A percentile compares a stretch with the other conserved stretches of the same genome.
Conservation (phyloP, 2,329 filamentous ascomycete species). For the Metarhizium rileyi region DNA sequence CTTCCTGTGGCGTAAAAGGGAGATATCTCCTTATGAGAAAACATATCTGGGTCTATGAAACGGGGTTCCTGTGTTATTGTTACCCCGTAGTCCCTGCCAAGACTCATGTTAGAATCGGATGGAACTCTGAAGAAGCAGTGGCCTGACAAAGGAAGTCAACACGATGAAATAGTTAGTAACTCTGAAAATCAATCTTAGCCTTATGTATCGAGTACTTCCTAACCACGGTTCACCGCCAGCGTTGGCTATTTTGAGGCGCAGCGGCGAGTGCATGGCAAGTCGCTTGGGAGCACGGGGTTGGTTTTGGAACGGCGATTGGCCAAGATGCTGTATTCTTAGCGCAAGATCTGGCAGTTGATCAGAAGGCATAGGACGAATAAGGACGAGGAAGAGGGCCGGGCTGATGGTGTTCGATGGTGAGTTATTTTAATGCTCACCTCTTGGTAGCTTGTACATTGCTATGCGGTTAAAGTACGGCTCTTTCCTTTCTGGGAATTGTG, state of each 20-base stretch:
- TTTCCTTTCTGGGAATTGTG: neutral
- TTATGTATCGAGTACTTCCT: neutral
- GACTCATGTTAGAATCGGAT: neutral
- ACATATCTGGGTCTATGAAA: no score
- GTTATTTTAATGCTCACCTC: no score
- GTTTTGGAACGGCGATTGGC: constrained; percentile 20
- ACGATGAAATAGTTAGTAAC: no score
- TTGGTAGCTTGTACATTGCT: neutral
- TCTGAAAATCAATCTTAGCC: neutral
- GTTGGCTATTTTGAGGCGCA: neutral
- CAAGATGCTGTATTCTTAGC: constrained; percentile 1
- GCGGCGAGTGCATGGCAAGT: neutral
- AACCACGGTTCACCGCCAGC: neutral
- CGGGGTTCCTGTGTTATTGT: neutral
- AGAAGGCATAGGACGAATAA: neutral
- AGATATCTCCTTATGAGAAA: no score
- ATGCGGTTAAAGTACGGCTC: constrained; percentile 5
- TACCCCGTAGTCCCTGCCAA: neutral
- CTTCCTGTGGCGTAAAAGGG: neutral
- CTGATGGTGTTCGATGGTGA: neutral
- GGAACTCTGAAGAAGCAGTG: neutral
- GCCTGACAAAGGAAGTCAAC: neutral
- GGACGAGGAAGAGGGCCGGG: neutral
- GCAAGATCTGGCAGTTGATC: neutral
- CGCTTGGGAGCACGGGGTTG: constrained; percentile 20